Percentiles rank a stretch among this genome's conserved stretches.
Conservation (phyloP, 345 rosid species). For the Lepidium didymum region DNA sequence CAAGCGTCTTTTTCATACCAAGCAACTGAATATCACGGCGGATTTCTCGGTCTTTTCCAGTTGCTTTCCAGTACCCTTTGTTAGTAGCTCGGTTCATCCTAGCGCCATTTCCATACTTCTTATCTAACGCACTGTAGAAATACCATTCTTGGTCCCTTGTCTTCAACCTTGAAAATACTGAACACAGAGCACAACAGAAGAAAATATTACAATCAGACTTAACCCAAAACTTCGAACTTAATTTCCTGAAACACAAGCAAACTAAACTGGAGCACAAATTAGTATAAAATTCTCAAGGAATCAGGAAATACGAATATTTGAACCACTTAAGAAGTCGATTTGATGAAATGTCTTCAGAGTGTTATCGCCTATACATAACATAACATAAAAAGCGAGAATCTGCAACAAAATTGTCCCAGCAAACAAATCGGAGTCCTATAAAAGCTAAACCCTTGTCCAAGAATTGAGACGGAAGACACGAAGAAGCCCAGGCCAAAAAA, state of each 20-base stretch:
- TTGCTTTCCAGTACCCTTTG: constrained; percentile 90
- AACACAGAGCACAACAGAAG: background rate
- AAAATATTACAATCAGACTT: background rate
- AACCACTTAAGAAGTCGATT: background rate
- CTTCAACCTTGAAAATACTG: constrained; percentile 62
- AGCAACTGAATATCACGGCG: constrained; percentile 39
- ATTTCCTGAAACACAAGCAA: constrained; percentile 27
- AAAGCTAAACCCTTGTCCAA: background rate
- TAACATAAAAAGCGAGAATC: background rate
- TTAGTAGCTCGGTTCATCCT: constrained; percentile 82
- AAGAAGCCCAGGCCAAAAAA: background rate
- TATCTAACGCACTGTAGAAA: constrained; percentile 75
- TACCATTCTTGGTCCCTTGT: constrained; percentile 95
- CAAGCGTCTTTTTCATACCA: constrained; percentile 90
- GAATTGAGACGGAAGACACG: background rate
- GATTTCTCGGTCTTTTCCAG: constrained; percentile 76
- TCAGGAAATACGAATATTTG: background rate
- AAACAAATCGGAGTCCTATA: background rate
- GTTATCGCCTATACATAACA: constrained; percentile 6
- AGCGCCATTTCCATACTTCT: constrained; percentile 76
- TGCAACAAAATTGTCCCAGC: background rate
- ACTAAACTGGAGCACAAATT: background rate
- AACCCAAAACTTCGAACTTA: constrained; percentile 8
- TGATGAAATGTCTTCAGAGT: background rate
- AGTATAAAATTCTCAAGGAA: background rate